A percentile compares a stretch with the other conserved stretches of the same genome.
Evolutionary conservation across 352 stramenopile species (phyloP).

Genomic region (Pythium chondricola): DNA sequence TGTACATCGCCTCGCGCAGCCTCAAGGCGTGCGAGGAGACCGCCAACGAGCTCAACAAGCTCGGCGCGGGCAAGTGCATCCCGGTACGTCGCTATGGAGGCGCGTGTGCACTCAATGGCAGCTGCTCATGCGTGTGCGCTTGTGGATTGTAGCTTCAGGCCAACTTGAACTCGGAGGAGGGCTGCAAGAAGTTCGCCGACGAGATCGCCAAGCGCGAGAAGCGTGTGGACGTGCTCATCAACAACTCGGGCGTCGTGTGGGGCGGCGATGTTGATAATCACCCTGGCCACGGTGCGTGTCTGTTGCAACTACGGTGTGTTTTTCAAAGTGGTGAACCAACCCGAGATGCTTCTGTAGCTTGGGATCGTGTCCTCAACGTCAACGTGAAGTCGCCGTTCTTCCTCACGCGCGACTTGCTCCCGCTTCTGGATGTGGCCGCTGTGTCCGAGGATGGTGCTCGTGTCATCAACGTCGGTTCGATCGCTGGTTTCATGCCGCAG

Average conservation of each 20-base stretch:
- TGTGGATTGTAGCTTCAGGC: constrained; percentile 33
- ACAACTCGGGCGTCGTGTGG: constrained; percentile 87
- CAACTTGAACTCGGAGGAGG: constrained; percentile 74
- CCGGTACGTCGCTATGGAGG: constrained; percentile 16
- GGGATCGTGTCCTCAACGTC: constrained; percentile 88
- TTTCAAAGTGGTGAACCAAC: background rate
- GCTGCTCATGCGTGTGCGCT: background rate
- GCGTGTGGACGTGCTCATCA: constrained; percentile 90
- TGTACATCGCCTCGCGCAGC: constrained; percentile 89
- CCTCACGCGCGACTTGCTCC: constrained; percentile 85
- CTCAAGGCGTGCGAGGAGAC: constrained; percentile 73
- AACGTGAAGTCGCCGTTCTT: constrained; percentile 96
- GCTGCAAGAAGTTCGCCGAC: constrained; percentile 71
- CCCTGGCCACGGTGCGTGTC: constrained; percentile 21
- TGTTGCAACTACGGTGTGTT: background rate
- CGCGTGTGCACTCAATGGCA: background rate
- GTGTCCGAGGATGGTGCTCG: constrained; percentile 37
- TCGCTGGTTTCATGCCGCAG: constrained; percentile 79
- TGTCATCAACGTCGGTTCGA: constrained; percentile 74
- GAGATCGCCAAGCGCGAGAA: constrained; percentile 72
- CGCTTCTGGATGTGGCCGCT: constrained; percentile 75
- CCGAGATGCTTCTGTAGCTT: too few species aligned
- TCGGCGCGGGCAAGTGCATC: constrained; percentile 55
- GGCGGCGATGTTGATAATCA: constrained; percentile 37
- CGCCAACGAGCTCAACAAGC: constrained; percentile 52